Evolutionary conservation across 371 early-diverging fungal species (phyloP).

Genomic region (Mortierella sp.): DNA sequence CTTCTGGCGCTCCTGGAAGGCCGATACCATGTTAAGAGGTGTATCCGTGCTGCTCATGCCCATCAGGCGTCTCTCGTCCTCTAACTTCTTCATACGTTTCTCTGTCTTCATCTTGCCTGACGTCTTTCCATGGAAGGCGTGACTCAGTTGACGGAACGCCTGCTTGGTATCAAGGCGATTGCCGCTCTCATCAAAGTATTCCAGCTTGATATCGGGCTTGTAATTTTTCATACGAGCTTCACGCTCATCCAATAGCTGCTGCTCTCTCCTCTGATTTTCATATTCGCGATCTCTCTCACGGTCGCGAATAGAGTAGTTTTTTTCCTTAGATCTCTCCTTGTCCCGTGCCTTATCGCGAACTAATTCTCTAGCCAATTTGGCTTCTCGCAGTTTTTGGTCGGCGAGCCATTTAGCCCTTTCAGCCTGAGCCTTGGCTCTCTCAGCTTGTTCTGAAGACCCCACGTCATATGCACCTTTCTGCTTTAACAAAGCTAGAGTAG

Average conservation of each 20-base stretch:
- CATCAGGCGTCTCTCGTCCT: constrained; percentile 83
- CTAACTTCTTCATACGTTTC: constrained; percentile 84
- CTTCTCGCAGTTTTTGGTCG: constrained; percentile 53
- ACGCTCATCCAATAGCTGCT: constrained; percentile 77
- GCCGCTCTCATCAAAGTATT: constrained; percentile 92
- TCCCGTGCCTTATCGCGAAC: constrained; percentile 66
- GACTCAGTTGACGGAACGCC: constrained; percentile 92
- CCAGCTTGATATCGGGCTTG: constrained; percentile 90
- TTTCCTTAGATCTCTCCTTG: constrained; percentile 47
- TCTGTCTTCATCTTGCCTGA: constrained; percentile 96
- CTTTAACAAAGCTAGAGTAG: constrained; percentile 81
- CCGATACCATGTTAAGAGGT: constrained; percentile 82
- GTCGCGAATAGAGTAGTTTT: constrained; percentile 47
- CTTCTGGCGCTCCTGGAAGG: constrained; percentile 81
- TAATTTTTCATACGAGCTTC: constrained; percentile 91
- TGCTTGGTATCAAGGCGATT: constrained; percentile 86
- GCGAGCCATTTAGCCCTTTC: constrained; percentile 69
- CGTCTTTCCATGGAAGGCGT: constrained; percentile 95
- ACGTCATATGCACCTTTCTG: constrained; percentile 74
- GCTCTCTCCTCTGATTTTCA: constrained; percentile 65
- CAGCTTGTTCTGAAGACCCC: constrained; percentile 69
- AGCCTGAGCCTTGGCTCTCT: constrained; percentile 71
- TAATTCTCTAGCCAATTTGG: constrained; percentile 56
- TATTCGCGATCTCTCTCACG: constrained; percentile 57
- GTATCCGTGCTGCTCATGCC: constrained; percentile 85